These are phyloP conservation scores for baker's yeast (Saccharomyces cerevisiae) DNA, from an alignment of 805 yeast genomes.

Conservation along the genomic window DNA sequence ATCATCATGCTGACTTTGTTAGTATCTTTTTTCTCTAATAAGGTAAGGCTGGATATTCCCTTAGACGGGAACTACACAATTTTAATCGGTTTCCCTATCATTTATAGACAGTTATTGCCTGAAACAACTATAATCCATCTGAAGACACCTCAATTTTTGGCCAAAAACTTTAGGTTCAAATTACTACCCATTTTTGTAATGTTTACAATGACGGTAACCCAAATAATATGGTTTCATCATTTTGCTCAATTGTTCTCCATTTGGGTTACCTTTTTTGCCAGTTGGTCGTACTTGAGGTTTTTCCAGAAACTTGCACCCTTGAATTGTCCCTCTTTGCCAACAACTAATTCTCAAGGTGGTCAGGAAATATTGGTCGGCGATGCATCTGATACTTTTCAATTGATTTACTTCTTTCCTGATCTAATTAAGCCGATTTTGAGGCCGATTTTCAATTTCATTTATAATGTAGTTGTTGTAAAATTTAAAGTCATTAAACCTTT, in stretches of 20 bases:
- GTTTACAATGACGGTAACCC: slow-evolving; percentile 26
- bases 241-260: slow-evolving; percentile 48
- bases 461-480: slow-evolving; percentile 31
- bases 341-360: slow-evolving; percentile 22
- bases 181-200: slow-evolving; percentile 49
- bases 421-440: slow-evolving; percentile 42
- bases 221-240: slow-evolving; percentile 27
- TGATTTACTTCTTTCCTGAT: slow-evolving; percentile 78
- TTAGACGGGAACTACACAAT: slow-evolving; percentile 48
- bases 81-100: slow-evolving; percentile 52
- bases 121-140: slow-evolving; percentile 45
- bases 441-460: slow-evolving; percentile 41
- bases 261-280: slow-evolving; percentile 48
- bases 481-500: slow-evolving; percentile 52
- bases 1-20: slow-evolving; percentile 27
- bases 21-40: slow-evolving; percentile 19
- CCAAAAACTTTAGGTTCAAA: slow-evolving; percentile 47
- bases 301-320: slow-evolving; percentile 51
- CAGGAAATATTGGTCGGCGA: slow-evolving; percentile 51
- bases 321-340: slow-evolving; percentile 1
- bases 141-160: slow-evolving; percentile 35
- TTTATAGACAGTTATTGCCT: slow-evolving; percentile 58
- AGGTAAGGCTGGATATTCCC: slow-evolving; percentile 34
- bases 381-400: slow-evolving; percentile 81
- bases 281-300: slow-evolving; percentile 76